These are phyloP conservation scores for Malus hybrid DNA, from an alignment of 331 rosid genomes.

Conservation along the genomic window DNA sequence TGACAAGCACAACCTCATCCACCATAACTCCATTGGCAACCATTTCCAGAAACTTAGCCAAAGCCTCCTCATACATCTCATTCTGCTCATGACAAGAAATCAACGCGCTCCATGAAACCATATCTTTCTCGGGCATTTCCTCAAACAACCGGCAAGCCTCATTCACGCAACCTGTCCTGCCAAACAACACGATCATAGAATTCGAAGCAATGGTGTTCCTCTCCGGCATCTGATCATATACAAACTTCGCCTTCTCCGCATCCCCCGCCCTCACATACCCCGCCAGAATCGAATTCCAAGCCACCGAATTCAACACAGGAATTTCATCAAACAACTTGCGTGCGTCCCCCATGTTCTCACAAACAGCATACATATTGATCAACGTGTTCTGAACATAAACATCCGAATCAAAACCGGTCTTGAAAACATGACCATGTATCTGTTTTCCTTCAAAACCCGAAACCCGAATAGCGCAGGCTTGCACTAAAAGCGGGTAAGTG, in stretches of 20 bases:
- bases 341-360: conserved; percentile 34
- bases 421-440: conserved; percentile 41
- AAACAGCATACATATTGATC: conserved; percentile 44
- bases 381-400: conserved; percentile 50
- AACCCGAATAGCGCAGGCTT: conserved; percentile 34
- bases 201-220: conserved; percentile 50
- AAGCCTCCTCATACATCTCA: conserved; percentile 33
- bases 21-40: conserved; percentile 26
- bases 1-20: conserved; percentile 53
- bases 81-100: conserved; percentile 51
- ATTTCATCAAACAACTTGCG: conserved; percentile 46
- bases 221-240: conserved; percentile 36
- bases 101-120: conserved; percentile 60
- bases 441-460: conserved; percentile 39
- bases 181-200: conserved; percentile 52
- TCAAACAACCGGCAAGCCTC: conserved; percentile 37
- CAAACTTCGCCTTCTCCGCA: conserved; percentile 30
- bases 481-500: conserved; percentile 46
- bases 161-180: conserved; percentile 28
- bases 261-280: conserved; percentile 41
- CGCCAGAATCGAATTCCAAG: conserved; percentile 56
- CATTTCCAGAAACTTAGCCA: conserved; percentile 37
- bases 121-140: conserved; percentile 35
- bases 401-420: conserved; percentile 41
- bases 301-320: conserved; percentile 36